Evolutionary conservation across 139 green algal genomes (phyloP), one percentile per base, ranked within the genome.

Genomic region (Chlamydomonas applanata): DNA sequence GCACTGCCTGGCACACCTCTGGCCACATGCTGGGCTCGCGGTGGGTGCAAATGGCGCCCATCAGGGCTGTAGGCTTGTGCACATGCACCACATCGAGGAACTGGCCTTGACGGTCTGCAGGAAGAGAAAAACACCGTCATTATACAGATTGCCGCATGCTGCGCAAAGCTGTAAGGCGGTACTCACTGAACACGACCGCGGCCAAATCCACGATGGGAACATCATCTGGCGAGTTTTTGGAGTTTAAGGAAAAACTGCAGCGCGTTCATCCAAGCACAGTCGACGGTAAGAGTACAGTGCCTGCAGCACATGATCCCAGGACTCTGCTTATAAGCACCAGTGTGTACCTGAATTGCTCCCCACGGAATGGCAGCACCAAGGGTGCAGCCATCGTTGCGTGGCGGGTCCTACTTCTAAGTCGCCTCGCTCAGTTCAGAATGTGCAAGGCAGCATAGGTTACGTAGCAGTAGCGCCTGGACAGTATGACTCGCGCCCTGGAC

Each of bases 281-380:
- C 25, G 16, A 46, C 19, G 46, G 1, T n/a, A 67, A 53, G 20
- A 16, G 52, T 56, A 35, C 33, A 40, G n/a, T n/a, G n/a, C 19
- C n/a, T 36, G 4, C 22, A n/a, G 5, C 27, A 52, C 17, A 2
- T 20, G 35, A 62, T 49, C 30, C n/a, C 46, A 73, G 44, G 59
- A 20, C n/a, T 13, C n/a, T 24, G 17, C 4, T 20, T 46, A 68
- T 30, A 13, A 34, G 40, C 16, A 16, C 1, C 3, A 3, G 24
- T 4, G 49, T 27, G 24, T 27, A 81, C 81, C 81, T 86, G 69
- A 83, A 83, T 57, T 86, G 81, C 24, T 86, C 76, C 24, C 81
- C 81, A 24, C 81, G 68, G 45, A 86, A 86, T 5, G 76, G 81
- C 19, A 86, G 62, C 1, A 81, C 76, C 9, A 86, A 63, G 14